A percentile compares a stretch with the other conserved stretches of the same genome.
Evolutionary conservation across 2,329 filamentous ascomycete species (phyloP).

Genomic region (Rutstroemia sp.): DNA sequence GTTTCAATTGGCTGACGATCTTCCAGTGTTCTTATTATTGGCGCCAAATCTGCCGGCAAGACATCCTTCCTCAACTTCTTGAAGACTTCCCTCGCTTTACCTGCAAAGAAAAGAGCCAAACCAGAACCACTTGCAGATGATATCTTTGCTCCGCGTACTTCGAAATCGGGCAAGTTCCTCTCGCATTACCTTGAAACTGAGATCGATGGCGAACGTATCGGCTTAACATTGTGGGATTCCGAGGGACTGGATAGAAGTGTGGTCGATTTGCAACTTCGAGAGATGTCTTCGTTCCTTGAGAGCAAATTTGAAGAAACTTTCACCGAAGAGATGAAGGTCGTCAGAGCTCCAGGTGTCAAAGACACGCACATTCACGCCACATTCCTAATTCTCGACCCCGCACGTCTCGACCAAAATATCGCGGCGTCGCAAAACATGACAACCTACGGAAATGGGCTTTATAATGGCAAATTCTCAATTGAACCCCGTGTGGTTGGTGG

Average conservation of each 20-base stretch:
- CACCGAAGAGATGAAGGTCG: slow-evolving; percentile 93
- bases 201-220: slow-evolving; percentile 84
- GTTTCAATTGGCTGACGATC: slow-evolving; percentile 12
- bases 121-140: slow-evolving; percentile 39
- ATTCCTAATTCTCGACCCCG: slow-evolving; percentile 85
- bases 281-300: slow-evolving; percentile 88
- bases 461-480: slow-evolving; percentile 41
- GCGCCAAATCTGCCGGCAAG: slow-evolving; percentile 82
- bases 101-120: slow-evolving; percentile 63
- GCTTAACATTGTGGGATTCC: slow-evolving; percentile 94
- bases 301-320: slow-evolving; percentile 99
- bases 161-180: slow-evolving; percentile 58
- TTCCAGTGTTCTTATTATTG: slow-evolving; percentile 77
- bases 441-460: slow-evolving; percentile 41
- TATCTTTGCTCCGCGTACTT: slow-evolving; percentile 38
- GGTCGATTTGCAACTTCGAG: slow-evolving; percentile 86
- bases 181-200: slow-evolving; percentile 91
- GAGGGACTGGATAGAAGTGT: slow-evolving; percentile 91
- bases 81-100: slow-evolving; percentile 74
- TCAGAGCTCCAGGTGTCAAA: slow-evolving; percentile 83
- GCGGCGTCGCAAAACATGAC: slow-evolving; percentile 48
- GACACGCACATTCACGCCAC: slow-evolving; percentile 97
- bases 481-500: slow-evolving; percentile 49
- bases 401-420: slow-evolving; percentile 77
- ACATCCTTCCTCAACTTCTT: slow-evolving; percentile 96